These are phyloP conservation scores for Aspergillus versicolor DNA, from an alignment of 2,329 filamentous ascomycete species.

Conservation along the genomic window DNA sequence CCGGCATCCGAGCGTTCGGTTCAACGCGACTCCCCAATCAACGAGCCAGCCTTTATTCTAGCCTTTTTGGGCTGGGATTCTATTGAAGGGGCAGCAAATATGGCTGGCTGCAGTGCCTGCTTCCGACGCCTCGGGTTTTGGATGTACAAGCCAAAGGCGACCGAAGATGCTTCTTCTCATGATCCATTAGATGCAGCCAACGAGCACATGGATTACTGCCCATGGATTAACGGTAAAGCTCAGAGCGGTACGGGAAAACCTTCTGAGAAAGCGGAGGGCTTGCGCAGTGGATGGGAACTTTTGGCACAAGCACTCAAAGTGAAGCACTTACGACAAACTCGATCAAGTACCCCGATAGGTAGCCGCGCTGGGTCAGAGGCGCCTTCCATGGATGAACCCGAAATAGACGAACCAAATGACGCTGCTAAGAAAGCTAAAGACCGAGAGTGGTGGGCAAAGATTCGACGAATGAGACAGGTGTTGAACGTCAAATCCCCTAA, in stretches of 20 bases:
- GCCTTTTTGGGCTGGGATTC: slow-evolving; percentile 76
- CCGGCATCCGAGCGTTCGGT: slow-evolving; percentile 4
- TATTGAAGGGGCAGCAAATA: slow-evolving; percentile 50
- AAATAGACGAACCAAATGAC: slow-evolving; percentile 38
- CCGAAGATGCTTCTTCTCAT: slow-evolving; percentile 42
- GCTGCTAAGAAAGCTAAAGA: slow-evolving; percentile 60
- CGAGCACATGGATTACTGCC: slow-evolving; percentile 81
- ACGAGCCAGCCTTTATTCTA: slow-evolving; percentile 65
- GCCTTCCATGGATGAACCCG: slow-evolving; percentile 19
- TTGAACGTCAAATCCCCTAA: slow-evolving; percentile 65
- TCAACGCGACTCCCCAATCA: slow-evolving; percentile 38
- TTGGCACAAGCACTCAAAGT: slow-evolving; percentile 44
- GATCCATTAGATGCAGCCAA: slow-evolving; percentile 64
- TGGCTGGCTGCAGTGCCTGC: slow-evolving; percentile 80
- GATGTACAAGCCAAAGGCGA: slow-evolving; percentile 81
- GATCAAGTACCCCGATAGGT: slow-evolving; percentile 26
- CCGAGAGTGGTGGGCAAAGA: slow-evolving; percentile 70
- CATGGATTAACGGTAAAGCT: slow-evolving; percentile 67
- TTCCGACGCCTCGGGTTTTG: slow-evolving; percentile 86
- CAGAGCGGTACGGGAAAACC: slow-evolving; percentile 52
- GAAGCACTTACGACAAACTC: slow-evolving; percentile 34
- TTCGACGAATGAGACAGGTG: slow-evolving; percentile 69
- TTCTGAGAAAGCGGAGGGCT: slow-evolving; percentile 30
- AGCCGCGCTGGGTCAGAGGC: slow-evolving; percentile 30
- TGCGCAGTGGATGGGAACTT: slow-evolving; percentile 48